Base-by-base conservation (phyloP, 495 filamentous ascomycete genomes). In the Penicillium parvum region DNA sequence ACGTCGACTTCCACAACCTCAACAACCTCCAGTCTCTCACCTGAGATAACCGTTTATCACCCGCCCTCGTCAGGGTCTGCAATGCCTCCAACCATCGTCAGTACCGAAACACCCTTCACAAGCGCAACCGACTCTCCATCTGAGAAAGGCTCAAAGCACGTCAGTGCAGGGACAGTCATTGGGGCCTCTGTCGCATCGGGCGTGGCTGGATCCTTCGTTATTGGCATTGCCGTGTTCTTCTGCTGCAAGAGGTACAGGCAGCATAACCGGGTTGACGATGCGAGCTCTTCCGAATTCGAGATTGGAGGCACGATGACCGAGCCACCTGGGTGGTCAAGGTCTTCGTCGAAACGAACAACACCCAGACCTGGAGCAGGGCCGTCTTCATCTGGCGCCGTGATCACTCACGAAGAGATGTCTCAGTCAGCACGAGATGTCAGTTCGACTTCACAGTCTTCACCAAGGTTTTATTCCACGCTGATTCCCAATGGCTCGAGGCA, bases 271-370 rank as follows among this genome's bases (percentile, higher is more conserved):
- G n/a, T 50, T 18, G 21, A 49, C 6, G 45, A 44, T 8, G 43
- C 61, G 18, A 40, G 59, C n/a, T 45, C 40, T n/a, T n/a, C n/a
- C 5, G 45, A 53, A 20, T 73, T 70, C 34, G 70, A 73, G 37
- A 71, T 69, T 46, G 70, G 68, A 16, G 70, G 66, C 5, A 43
- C 51, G 9, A 71, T 71, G 68, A 53, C 62, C 37, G 65, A 71
- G 40, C 70, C 68, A 28, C 57, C 60, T 2, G 60, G 64, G 12
- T 72, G 71, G 23, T 50, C 46, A 14, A 44, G 46, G 7, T 42
- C 52, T 18, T 58, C 59, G 16, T 53, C 50, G 21, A 37, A 47
- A 21, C 49, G 20, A 6, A 35, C 50, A 18, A 43, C 42, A 7
- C 37, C 36, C 2, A 48, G 42, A 10, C 61, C 47, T 36, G 46